Evolutionary conservation across 768 basidiomycete species (phyloP).

Genomic region (Termitomyces sp.): DNA sequence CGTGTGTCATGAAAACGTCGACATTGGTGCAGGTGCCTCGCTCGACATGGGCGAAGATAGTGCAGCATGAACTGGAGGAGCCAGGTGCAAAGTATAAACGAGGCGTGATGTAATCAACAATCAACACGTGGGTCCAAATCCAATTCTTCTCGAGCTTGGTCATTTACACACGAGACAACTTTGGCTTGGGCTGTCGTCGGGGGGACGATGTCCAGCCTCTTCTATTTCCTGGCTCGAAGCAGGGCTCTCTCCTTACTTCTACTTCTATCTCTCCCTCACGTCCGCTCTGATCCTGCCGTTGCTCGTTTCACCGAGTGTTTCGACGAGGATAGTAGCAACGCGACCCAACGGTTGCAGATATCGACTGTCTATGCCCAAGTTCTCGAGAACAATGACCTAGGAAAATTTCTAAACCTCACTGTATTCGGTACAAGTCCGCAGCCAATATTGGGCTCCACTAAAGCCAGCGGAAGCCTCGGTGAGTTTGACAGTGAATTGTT

Average conservation of each 20-base stretch:
- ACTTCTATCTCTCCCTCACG: conserved; percentile 20
- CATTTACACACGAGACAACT: conserved; percentile 4
- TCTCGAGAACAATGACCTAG: conserved; percentile 37
- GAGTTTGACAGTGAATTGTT: conserved; percentile 20
- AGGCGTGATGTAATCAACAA: conserved; percentile 8
- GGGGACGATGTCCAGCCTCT: conserved; percentile 21
- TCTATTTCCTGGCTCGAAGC: conserved; percentile 11
- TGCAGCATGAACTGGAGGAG: conserved; percentile 17
- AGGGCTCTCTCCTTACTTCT: conserved; percentile 20
- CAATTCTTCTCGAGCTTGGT: neutral
- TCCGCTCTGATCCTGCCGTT: conserved; percentile 54
- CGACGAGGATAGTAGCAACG: conserved; percentile 35
- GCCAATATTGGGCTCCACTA: conserved; percentile 56
- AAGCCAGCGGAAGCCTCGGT: conserved; percentile 66
- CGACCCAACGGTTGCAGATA: conserved; percentile 58
- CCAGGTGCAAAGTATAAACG: neutral
- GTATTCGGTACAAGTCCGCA: conserved; percentile 63
- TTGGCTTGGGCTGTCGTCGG: conserved; percentile 17
- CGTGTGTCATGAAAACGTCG: conserved; percentile 31
- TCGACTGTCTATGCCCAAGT: conserved; percentile 74
- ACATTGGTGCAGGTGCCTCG: conserved; percentile 13
- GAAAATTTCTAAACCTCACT: conserved; percentile 62
- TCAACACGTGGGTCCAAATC: conserved; percentile 14
- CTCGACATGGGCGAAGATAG: conserved; percentile 17
- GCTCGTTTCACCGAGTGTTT: conserved; percentile 72